phyloP scores from a whole-genome alignment of 306 rosid species.

The Pyrus communis region DNA sequence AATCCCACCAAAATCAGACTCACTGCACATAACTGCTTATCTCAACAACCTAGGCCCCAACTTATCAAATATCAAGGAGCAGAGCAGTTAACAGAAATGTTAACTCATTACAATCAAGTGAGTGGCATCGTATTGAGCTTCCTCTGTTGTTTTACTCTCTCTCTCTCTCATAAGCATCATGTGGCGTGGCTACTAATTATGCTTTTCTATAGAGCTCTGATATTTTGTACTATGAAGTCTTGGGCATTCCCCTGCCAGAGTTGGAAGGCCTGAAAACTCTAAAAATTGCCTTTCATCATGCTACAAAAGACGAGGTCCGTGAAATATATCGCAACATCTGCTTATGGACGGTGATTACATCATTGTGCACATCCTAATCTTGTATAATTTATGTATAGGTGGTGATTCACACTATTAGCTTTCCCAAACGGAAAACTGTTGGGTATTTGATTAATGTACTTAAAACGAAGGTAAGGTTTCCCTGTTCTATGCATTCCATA shows the following conservation, averaged over 20 bases:
- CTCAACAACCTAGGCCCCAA: not conserved
- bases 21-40: not conserved
- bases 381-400: constrained; percentile 27
- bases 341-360: not conserved
- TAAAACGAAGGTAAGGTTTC: constrained; percentile 45
- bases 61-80: not conserved
- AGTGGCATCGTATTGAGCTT: not conserved
- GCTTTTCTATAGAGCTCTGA: constrained; percentile 49
- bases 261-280: constrained; percentile 64
- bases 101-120: not conserved
- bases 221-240: constrained; percentile 62
- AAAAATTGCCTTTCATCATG: constrained; percentile 69
- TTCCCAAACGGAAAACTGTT: constrained; percentile 64
- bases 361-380: too few relatives aligned
- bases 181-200: not conserved
- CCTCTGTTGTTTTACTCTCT: not conserved
- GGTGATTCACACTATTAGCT: constrained; percentile 57
- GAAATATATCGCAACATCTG: not conserved
- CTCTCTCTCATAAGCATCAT: not conserved
- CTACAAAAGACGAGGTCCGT: constrained; percentile 65
- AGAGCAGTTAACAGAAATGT: not conserved
- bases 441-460: constrained; percentile 62
- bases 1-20: not conserved
- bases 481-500: not conserved
- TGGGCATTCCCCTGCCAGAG: constrained; percentile 84